Percentiles rank a stretch among this genome's conserved stretches.
Evolutionary conservation across 2,329 filamentous ascomycete species (phyloP).

Genomic region (Neurospora sp.): DNA sequence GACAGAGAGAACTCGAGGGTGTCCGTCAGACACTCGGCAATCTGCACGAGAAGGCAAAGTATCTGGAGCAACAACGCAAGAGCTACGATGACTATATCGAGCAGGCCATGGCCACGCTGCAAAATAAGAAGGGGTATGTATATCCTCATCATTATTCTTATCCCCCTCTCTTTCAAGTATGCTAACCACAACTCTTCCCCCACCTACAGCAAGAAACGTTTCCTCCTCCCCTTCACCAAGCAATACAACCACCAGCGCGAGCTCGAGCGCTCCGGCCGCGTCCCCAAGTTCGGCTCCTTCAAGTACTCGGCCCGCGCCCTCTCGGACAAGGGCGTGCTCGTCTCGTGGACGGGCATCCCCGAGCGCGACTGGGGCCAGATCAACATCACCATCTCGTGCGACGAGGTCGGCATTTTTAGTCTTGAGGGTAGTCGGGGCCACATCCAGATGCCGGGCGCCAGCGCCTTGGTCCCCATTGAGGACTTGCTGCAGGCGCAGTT

Average conservation of each 20-base stretch:
- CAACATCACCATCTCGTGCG: conserved; percentile 87
- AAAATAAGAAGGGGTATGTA: conserved; percentile 82
- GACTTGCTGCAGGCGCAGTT: conserved; percentile 94
- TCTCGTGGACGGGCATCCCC: conserved; percentile 77
- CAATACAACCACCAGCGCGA: conserved; percentile 98
- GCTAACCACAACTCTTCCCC: conserved; percentile 17
- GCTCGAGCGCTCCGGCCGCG: conserved; percentile 80
- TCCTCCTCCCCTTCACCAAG: conserved; percentile 92
- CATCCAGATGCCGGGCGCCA: conserved; percentile 93
- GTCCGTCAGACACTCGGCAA: conserved; percentile 66
- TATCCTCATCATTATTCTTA: neutral
- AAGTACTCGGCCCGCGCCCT: conserved; percentile 90
- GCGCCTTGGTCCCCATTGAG: conserved; percentile 79
- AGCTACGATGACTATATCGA: conserved; percentile 99
- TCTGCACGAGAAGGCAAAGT: conserved; percentile 76
- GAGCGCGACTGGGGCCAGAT: conserved; percentile 84
- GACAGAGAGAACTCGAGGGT: conserved; percentile 81
- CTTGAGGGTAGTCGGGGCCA: conserved; percentile 84
- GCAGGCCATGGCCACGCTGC: conserved; percentile 92
- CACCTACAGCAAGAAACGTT: conserved; percentile 64
- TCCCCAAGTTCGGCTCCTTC: conserved; percentile 95
- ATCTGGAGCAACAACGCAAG: conserved; percentile 90
- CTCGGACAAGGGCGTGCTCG: conserved; percentile 85
- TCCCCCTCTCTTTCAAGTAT: neutral
- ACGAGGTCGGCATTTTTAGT: conserved; percentile 88